Conservation (phyloP, 179 eudicot species). For the Beta macrorhiza region DNA sequence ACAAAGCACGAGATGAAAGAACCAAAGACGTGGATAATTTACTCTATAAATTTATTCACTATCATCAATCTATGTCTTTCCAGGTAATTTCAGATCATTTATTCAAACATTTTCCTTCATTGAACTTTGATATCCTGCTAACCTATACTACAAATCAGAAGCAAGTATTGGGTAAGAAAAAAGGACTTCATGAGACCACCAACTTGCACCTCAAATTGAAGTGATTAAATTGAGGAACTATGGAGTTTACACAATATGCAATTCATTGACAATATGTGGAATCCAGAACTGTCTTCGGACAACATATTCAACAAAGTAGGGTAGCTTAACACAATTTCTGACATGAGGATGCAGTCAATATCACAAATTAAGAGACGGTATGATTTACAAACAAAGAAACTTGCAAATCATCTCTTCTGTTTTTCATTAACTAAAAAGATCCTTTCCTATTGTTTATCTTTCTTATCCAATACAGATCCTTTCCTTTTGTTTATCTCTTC, state of each 20-base stretch:
- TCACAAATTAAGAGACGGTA: too few relatives aligned
- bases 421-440: background rate
- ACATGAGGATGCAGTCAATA: background rate
- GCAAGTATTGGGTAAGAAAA: background rate
- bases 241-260: background rate
- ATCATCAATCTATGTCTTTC: background rate
- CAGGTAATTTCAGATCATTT: background rate
- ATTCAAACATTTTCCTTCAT: background rate
- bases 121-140: background rate
- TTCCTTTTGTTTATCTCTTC: background rate
- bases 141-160: background rate
- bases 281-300: background rate
- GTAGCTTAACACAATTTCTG: background rate
- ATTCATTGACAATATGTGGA: background rate
- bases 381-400: slow-evolving; percentile 3
- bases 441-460: background rate
- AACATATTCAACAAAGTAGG: background rate
- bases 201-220: background rate
- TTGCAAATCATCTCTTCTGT: background rate
- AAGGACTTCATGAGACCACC: background rate
- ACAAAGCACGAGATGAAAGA: background rate
- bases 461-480: background rate
- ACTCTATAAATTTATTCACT: background rate
- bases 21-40: background rate
- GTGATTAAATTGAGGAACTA: background rate